Percentiles rank a stretch among this genome's conserved stretches.
Conservation (phyloP, 2,329 filamentous ascomycete species). For the Tolypocladium tropicale region DNA sequence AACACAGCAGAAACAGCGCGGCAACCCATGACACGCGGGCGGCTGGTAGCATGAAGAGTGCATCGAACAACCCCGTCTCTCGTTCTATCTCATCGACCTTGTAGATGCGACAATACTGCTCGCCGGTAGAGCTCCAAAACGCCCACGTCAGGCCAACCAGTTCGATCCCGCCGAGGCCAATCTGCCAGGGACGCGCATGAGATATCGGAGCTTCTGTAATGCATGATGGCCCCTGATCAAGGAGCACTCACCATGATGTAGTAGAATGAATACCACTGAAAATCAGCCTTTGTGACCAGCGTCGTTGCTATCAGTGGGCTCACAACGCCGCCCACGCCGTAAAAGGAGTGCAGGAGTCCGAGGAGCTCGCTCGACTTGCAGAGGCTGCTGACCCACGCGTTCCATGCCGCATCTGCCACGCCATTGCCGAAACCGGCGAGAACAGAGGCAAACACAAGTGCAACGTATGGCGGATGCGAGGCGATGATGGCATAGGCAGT, state of each 20-base stretch:
- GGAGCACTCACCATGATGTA: slow-evolving; percentile 52
- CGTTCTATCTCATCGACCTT: slow-evolving; percentile 12
- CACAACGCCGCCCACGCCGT: slow-evolving; percentile 61
- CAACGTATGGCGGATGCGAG: slow-evolving; percentile 59
- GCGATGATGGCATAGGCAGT: slow-evolving; percentile 54
- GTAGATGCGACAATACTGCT: slow-evolving; percentile 31
- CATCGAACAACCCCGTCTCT: slow-evolving; percentile 31
- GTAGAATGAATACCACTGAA: slow-evolving; percentile 66
- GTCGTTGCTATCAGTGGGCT: slow-evolving; percentile 61
- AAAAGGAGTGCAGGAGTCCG: slow-evolving; percentile 62
- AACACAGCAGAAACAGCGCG: slow-evolving; percentile 64
- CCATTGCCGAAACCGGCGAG: slow-evolving; percentile 64
- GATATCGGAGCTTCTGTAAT: slow-evolving; percentile 40
- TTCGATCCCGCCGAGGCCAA: slow-evolving; percentile 47
- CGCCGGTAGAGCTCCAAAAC: slow-evolving; percentile 55
- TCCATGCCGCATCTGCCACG: slow-evolving; percentile 50
- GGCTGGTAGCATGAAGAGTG: slow-evolving; percentile 32
- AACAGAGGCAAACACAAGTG: slow-evolving; percentile 53
- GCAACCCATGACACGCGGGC: slow-evolving; percentile 56
- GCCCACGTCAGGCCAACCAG: slow-evolving; percentile 36
- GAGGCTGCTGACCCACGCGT: slow-evolving; percentile 60
- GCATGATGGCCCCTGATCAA: slow-evolving; percentile 49
- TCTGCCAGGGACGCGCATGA: slow-evolving; percentile 32
- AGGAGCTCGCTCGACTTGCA: slow-evolving; percentile 61
- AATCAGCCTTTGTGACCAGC: slow-evolving; percentile 52